Conservation (phyloP, 306 rosid genomes). For the Styphnolobium japonicum region DNA sequence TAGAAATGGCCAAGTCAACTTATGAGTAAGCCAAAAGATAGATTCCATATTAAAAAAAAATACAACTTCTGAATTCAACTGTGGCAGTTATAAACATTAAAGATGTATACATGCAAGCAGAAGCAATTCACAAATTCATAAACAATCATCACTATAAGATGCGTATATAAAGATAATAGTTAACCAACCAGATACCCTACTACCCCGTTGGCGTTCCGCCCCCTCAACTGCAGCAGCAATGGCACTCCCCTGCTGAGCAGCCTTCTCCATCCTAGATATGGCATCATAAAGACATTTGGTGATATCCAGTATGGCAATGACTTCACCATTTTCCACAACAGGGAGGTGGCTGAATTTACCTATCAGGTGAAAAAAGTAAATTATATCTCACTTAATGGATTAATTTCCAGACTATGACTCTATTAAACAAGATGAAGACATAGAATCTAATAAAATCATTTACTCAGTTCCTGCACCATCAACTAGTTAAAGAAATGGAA, state of each 20-base stretch:
- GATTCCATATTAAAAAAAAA: neutral
- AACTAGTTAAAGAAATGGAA: conserved; percentile 15
- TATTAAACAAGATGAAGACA: conserved; percentile 1
- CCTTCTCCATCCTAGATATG: conserved; percentile 94
- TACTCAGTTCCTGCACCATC: neutral
- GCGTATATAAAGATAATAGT: conserved; percentile 8
- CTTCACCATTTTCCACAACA: conserved; percentile 97
- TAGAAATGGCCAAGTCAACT: neutral
- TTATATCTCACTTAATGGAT: conserved; percentile 6
- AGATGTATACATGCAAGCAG: neutral
- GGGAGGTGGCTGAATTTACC: conserved; percentile 99
- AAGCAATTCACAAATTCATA: conserved; percentile 17
- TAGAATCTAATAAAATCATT: conserved; percentile 4
- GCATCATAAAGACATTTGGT: conserved; percentile 96
- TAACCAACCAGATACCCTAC: conserved; percentile 62
- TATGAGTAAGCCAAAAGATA: neutral
- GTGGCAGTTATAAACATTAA: neutral
- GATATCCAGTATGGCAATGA: conserved; percentile 90
- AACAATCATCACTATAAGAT: neutral
- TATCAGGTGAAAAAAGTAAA: conserved; percentile 29
- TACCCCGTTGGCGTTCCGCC: conserved; percentile 72
- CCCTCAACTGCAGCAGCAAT: conserved; percentile 97
- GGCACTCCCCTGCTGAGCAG: conserved; percentile 90
- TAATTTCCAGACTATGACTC: neutral
- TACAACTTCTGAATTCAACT: conserved; percentile 4